Percentiles rank a stretch among this genome's conserved stretches.
phyloP scores from a whole-genome alignment of 148 eudicot genomes.

The Rhododendron griersonianum region DNA sequence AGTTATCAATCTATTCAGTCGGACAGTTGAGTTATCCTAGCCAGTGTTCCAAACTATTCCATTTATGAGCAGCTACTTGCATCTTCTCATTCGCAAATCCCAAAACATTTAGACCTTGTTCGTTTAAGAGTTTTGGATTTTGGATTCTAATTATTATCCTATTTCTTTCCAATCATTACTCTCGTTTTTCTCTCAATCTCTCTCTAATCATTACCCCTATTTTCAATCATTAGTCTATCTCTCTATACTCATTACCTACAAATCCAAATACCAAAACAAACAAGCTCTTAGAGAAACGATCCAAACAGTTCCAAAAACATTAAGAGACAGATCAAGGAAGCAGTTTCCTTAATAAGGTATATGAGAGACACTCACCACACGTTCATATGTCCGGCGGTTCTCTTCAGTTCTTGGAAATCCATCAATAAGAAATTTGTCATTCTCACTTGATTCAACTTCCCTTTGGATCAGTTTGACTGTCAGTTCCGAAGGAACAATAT shows the following conservation, averaged over 20 bases:
- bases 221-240: too few species aligned
- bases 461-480: conserved; percentile 70
- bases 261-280: too few species aligned
- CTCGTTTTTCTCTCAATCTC: too few species aligned
- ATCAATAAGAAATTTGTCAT: conserved; percentile 79
- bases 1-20: not conserved
- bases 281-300: not conserved
- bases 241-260: too few species aligned
- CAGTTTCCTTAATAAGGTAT: not conserved
- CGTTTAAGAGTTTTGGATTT: too few species aligned
- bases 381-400: conserved; percentile 78
- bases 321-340: not conserved
- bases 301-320: not conserved
- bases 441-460: conserved; percentile 57
- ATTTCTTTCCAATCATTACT: too few species aligned
- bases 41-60: not conserved
- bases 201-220: too few species aligned
- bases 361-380: conserved; percentile 52
- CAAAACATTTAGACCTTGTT: too few species aligned
- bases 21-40: not conserved
- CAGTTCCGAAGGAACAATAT: conserved; percentile 91
- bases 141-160: too few species aligned
- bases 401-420: conserved; percentile 95
- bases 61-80: not conserved
- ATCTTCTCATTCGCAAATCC: not conserved